Base-by-base conservation (phyloP, 768 basidiomycete genomes). In the Zangia roseola region DNA sequence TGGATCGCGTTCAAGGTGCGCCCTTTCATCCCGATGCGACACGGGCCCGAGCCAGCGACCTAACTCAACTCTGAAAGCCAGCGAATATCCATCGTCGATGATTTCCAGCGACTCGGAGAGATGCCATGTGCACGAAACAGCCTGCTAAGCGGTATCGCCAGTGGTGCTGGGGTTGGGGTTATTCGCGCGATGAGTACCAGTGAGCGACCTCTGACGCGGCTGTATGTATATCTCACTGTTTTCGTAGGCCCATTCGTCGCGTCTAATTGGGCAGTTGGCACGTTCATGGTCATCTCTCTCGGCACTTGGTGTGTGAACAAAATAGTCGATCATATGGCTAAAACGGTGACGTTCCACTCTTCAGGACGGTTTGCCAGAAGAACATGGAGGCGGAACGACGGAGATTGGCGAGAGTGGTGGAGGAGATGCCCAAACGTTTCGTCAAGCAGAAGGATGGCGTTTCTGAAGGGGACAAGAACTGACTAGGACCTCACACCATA, bases 91-190 rank as follows among this genome's bases (percentile, higher is more conserved):
- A 43, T 74, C 14, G 58, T 56, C 48, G 73, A 80, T 54, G 86
- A 86, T 65, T 70, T 83, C 16, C 71, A 74, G 53, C 76, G 81
- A 61, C 75, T 91, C 41, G 74, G 76, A 43, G 80, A 88, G 57
- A 75, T 90, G 10, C 90, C 88, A 3, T 92, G 90, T 60, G 86
- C 84, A 40, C 76, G 91, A 31, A 85, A 79, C 51, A 86, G 86
- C 61, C 69, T 92, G 31, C 69, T 92, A 55, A 79, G 77, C 43
- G 90, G 90, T 13, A 91, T 92, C 56, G 85, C 82, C n/a, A 82
- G 85, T 49, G 90, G 90, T 13, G 76, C 75, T 1, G 90, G 88
- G 2, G 78, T 92, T 46, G 91, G 90, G 17, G 72, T 86, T 46
- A 80, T 91, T 45, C 78, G 89, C 47, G 84, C 81, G 3, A 67